phyloP scores from a whole-genome alignment of 306 rosid species.

The Erythrophleum fordii region DNA sequence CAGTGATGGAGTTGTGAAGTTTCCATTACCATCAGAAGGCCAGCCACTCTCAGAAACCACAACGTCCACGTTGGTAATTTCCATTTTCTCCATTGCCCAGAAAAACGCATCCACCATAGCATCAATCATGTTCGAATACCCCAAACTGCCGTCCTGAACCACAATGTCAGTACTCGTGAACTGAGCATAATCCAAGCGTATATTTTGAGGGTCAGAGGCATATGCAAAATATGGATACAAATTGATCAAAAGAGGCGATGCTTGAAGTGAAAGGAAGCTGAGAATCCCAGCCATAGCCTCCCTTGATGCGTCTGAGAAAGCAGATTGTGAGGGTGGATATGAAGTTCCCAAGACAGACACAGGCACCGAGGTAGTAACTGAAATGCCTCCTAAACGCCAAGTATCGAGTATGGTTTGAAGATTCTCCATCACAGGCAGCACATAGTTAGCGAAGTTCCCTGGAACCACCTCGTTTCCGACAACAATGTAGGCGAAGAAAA shows the following conservation, averaged over 20 bases:
- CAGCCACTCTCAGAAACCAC: constrained; percentile 51
- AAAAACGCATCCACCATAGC: constrained; percentile 47
- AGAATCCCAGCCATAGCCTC: constrained; percentile 16
- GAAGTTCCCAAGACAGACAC: neutral
- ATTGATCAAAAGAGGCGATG: constrained; percentile 46
- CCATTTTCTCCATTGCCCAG: constrained; percentile 38
- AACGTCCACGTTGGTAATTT: neutral
- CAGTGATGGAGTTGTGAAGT: constrained; percentile 14
- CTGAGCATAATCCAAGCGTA: constrained; percentile 2
- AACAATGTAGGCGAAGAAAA: neutral
- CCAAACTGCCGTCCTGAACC: neutral
- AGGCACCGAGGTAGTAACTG: constrained; percentile 44
- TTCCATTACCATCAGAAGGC: constrained; percentile 47
- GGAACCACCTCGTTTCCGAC: constrained; percentile 14
- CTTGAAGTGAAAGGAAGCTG: constrained; percentile 2
- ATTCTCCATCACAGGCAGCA: constrained; percentile 33
- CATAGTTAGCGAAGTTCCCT: neutral
- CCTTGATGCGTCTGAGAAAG: neutral
- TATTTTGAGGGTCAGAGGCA: constrained; percentile 25
- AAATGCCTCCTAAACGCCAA: neutral
- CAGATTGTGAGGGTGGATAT: constrained; percentile 40
- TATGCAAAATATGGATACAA: constrained; percentile 52
- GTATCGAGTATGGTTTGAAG: neutral
- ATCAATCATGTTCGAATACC: constrained; percentile 43
- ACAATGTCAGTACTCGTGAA: neutral